These are phyloP conservation scores for Salix caprea DNA, from an alignment of 345 rosid genomes.

Conservation along the genomic window DNA sequence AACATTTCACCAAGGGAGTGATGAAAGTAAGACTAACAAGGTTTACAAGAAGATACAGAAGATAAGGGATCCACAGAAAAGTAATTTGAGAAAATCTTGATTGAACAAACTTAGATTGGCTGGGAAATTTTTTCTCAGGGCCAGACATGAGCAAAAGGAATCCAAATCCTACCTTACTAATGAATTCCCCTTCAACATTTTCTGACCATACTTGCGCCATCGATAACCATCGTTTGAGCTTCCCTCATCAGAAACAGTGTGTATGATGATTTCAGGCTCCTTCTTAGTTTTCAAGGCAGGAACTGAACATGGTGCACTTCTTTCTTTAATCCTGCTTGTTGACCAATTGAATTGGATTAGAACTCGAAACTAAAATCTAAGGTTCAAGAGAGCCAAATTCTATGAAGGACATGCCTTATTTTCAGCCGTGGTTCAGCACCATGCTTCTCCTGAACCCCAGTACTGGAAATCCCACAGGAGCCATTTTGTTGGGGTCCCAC, in stretches of 20 bases:
- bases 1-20: not conserved
- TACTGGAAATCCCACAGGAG: not conserved
- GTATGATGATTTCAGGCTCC: slow-evolving; percentile 7
- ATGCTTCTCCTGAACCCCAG: slow-evolving; percentile 10
- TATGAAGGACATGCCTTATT: slow-evolving; percentile 1
- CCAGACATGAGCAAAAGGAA: not conserved
- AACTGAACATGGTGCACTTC: not conserved
- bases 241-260: slow-evolving; percentile 14
- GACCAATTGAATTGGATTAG: not conserved
- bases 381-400: not conserved
- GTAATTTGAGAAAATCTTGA: not conserved
- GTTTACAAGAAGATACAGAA: not conserved
- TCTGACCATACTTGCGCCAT: slow-evolving; percentile 32
- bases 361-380: not conserved
- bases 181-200: slow-evolving; percentile 27
- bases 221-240: slow-evolving; percentile 19
- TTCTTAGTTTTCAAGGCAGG: slow-evolving; percentile 3
- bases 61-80: not conserved
- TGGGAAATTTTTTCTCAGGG: not conserved
- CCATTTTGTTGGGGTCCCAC: not conserved
- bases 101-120: not conserved
- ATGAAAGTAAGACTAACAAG: not conserved
- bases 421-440: slow-evolving; percentile 1
- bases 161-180: slow-evolving; percentile 2
- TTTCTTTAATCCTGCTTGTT: slow-evolving; percentile 10